Conservation (phyloP, 768 basidiomycete genomes). For the Rhizopogon vulgaris region DNA sequence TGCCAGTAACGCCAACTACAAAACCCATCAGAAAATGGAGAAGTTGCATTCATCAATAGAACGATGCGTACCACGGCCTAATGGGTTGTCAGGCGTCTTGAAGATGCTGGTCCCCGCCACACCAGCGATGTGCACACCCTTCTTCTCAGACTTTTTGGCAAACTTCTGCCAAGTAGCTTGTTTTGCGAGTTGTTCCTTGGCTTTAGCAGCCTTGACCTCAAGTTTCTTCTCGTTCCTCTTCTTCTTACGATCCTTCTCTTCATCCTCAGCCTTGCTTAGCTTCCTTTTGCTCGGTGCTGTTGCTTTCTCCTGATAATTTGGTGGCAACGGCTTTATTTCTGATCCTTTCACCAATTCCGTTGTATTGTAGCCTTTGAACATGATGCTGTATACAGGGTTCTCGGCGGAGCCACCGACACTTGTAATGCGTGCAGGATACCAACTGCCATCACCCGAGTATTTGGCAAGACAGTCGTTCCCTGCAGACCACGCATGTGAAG, state of each 20-base stretch:
- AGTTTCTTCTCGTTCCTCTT: slow-evolving; percentile 95
- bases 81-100: slow-evolving; percentile 89
- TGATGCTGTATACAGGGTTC: slow-evolving; percentile 80
- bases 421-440: slow-evolving; percentile 87
- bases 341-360: slow-evolving; percentile 75
- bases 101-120: slow-evolving; percentile 87
- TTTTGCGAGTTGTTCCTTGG: slow-evolving; percentile 80
- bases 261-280: slow-evolving; percentile 73
- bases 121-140: slow-evolving; percentile 87
- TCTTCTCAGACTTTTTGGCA: slow-evolving; percentile 90
- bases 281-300: slow-evolving; percentile 63
- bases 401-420: slow-evolving; percentile 77
- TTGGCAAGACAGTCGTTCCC: slow-evolving; percentile 85
- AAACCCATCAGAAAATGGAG: slow-evolving; percentile 12
- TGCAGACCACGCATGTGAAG: slow-evolving; percentile 59
- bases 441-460: slow-evolving; percentile 77
- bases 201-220: slow-evolving; percentile 76
- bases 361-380: slow-evolving; percentile 89
- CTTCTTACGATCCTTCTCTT: slow-evolving; percentile 84
- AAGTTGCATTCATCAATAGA: slow-evolving; percentile 3
- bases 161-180: slow-evolving; percentile 93
- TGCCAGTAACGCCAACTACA: slow-evolving; percentile 85
- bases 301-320: slow-evolving; percentile 43
- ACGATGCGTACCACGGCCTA: slow-evolving; percentile 65
- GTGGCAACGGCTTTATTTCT: slow-evolving; percentile 65